phyloP scores from a whole-genome alignment of 2,329 filamentous ascomycete genomes.

The Neurospora sp. region DNA sequence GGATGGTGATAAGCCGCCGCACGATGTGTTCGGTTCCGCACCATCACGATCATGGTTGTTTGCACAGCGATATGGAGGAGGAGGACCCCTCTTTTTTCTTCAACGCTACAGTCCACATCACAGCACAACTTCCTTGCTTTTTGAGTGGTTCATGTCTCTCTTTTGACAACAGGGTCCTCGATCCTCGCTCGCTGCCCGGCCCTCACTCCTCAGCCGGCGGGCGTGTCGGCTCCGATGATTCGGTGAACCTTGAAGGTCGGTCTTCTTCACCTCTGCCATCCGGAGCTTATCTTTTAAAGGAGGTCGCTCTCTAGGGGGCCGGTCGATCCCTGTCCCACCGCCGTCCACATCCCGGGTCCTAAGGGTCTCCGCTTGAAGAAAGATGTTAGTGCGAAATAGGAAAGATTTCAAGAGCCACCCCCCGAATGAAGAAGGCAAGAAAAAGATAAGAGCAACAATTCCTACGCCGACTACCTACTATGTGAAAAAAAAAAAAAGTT shows the following conservation, averaged over 20 bases:
- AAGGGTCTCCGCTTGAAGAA: background rate
- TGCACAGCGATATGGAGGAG: background rate
- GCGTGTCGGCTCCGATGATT: background rate
- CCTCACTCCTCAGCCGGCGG: background rate
- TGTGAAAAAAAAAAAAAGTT: background rate
- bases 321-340: background rate
- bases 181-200: background rate
- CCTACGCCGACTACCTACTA: background rate
- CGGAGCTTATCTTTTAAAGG: background rate
- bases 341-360: background rate
- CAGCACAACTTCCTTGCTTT: background rate
- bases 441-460: no score
- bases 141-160: background rate
- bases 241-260: background rate
- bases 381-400: background rate
- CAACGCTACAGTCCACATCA: background rate
- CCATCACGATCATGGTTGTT: background rate
- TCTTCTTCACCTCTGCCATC: background rate
- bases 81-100: background rate
- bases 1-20: background rate
- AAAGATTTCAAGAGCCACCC: background rate
- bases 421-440: no score
- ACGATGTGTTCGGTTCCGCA: background rate
- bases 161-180: background rate
- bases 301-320: background rate